Evolutionary conservation across 371 early-diverging fungal genomes (phyloP), one percentile per base, ranked within the genome.

Genomic region (Dichotomocladium elegans): DNA sequence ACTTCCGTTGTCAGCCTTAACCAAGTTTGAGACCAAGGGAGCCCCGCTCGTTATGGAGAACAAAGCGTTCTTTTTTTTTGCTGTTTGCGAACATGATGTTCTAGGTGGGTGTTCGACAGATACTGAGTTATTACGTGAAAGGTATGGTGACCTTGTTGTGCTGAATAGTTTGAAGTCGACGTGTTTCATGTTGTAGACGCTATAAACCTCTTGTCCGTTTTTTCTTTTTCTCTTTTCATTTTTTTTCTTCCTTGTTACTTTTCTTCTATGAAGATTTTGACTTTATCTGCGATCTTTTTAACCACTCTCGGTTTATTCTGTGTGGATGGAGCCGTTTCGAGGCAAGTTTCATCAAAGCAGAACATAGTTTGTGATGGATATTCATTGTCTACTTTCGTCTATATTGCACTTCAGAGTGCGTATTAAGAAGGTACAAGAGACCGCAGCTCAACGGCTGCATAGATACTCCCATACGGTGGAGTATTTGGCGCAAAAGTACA

Each of bases 401-500:
- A n/a, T n/a, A n/a, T n/a, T n/a, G n/a, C n/a, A n/a, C n/a, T n/a
- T 37, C 53, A 85, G 90, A 51, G 70, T 93, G 48, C 67, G 80
- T 55, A 83, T 94, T 58, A 90, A 89, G 69, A 89, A 88, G 65
- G 58, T 77, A 9, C 51, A 76, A 1, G 82, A 88, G 49, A 78
- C 88, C 3, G 70, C 87, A 15, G 65, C 82, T 21, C 79, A 89
- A 42, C 68, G 70, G 33, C 59, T 90, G 40, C 69, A 80, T 26
- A 80, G 87, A 35, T 84, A 82, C 55, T 68, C 86, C 28, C 72
- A 77, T 52, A 70, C 85, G 11, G 85, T 84, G 47, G 63, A 74
- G 27, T 80, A 81, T 64, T 68, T 88, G 47, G 64, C 83, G 26
- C 90, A 90, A 68, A 91, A 90, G 66, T 92, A 92, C 77, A 78